Evolutionary conservation across 306 rosid genomes (phyloP).

Genomic region (Senna siamea): DNA sequence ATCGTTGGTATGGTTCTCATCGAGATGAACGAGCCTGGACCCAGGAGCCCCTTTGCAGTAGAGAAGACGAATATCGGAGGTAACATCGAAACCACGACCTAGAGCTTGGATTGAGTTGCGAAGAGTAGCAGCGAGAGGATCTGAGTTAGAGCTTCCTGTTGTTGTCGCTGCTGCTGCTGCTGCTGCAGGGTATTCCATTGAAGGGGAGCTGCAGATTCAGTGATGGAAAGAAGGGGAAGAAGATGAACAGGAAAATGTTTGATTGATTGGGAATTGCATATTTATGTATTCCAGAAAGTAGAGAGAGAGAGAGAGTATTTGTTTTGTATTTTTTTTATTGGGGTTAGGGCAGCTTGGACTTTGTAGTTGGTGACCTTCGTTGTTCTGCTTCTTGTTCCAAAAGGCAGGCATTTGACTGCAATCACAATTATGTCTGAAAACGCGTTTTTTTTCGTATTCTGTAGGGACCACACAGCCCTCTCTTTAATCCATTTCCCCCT

Average conservation of each 20-base stretch:
- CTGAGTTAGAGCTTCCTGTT: conserved; percentile 47
- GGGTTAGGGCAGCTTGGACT: conserved; percentile 39
- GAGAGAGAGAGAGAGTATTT: not conserved
- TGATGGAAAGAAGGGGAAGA: conserved; percentile 5
- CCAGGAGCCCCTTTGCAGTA: conserved; percentile 96
- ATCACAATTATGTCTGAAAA: conserved; percentile 48
- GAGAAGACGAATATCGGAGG: conserved; percentile 92
- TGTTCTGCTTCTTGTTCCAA: conserved; percentile 38
- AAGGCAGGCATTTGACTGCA: conserved; percentile 59
- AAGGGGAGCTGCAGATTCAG: conserved; percentile 28
- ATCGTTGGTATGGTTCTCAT: conserved; percentile 60
- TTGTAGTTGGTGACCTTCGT: conserved; percentile 41
- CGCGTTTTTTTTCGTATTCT: conserved; percentile 55
- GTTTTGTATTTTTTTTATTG: not conserved
- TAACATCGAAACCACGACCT: conserved; percentile 96
- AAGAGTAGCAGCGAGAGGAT: conserved; percentile 70
- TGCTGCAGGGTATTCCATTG: conserved; percentile 42
- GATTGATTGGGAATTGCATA: conserved; percentile 37
- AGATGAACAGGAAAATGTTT: not conserved
- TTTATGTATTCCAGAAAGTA: conserved; percentile 1
- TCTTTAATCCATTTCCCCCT: not conserved
- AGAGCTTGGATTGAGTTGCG: conserved; percentile 83
- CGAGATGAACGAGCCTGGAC: conserved; percentile 74
- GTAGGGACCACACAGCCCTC: conserved; percentile 37
- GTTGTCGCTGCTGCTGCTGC: not conserved